Evolutionary conservation across 116 monocot species (phyloP).

Genomic region (Zostera marina): DNA sequence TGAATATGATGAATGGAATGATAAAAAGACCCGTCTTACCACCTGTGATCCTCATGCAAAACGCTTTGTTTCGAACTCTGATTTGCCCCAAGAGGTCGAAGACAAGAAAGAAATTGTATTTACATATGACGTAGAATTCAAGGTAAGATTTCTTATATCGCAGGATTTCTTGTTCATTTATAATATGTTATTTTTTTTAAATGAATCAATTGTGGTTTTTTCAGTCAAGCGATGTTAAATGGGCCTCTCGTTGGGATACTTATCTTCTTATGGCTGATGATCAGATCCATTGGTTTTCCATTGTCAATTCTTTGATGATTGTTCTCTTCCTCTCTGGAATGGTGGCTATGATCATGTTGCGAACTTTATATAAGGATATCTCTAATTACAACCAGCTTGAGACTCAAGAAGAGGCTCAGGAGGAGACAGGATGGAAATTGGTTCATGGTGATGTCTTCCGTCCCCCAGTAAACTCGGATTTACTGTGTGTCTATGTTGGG

Average conservation of each 20-base stretch:
- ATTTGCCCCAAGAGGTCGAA: slow-evolving; percentile 78
- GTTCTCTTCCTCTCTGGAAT: slow-evolving; percentile 95
- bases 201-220: not conserved
- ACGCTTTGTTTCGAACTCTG: slow-evolving; percentile 44
- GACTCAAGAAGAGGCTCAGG: slow-evolving; percentile 98
- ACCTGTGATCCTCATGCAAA: slow-evolving; percentile 86
- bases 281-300: slow-evolving; percentile 99
- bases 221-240: slow-evolving; percentile 79
- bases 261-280: slow-evolving; percentile 97
- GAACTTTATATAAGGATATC: slow-evolving; percentile 87
- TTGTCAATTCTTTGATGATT: slow-evolving; percentile 91
- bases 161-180: not conserved
- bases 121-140: slow-evolving; percentile 85
- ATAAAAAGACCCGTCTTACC: slow-evolving; percentile 43
- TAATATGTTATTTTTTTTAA: not conserved
- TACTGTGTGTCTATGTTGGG: slow-evolving; percentile 78
- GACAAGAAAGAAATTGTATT: slow-evolving; percentile 78
- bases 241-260: slow-evolving; percentile 96
- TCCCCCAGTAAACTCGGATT: slow-evolving; percentile 61
- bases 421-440: slow-evolving; percentile 94
- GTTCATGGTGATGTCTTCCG: slow-evolving; percentile 85
- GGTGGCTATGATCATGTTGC: slow-evolving; percentile 99
- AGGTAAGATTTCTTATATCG: slow-evolving; percentile 26
- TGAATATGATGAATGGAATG: slow-evolving; percentile 66
- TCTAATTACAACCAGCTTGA: slow-evolving; percentile 97